Conservation (phyloP, 306 rosid species). For the Casuarina cunninghamiana region DNA sequence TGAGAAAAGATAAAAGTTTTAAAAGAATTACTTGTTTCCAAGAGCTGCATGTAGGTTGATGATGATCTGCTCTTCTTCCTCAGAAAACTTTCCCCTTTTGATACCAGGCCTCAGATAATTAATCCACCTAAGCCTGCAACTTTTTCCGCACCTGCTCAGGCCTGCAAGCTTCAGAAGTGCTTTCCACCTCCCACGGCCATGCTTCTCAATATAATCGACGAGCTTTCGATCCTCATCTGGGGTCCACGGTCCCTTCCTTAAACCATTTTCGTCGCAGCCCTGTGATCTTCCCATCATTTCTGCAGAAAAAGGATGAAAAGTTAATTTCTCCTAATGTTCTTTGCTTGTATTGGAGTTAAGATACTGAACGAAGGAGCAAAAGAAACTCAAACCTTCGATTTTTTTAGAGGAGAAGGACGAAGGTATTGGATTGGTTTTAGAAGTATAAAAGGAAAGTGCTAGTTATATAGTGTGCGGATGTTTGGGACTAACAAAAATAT, state of each 20-base stretch:
- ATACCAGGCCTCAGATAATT: conserved; percentile 78
- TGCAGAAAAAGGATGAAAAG: neutral
- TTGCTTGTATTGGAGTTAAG: neutral
- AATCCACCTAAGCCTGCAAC: conserved; percentile 78
- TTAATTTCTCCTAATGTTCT: neutral
- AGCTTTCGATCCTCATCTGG: conserved; percentile 45
- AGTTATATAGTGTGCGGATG: neutral
- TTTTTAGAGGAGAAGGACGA: too few relatives aligned
- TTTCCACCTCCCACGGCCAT: conserved; percentile 86
- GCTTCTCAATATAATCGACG: conserved; percentile 45
- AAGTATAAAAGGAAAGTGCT: neutral
- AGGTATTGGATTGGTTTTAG: neutral
- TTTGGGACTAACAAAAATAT: neutral
- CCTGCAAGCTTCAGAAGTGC: conserved; percentile 76
- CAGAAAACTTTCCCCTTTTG: conserved; percentile 71
- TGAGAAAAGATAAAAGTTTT: neutral
- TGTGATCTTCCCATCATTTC: conserved; percentile 34
- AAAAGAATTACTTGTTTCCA: conserved; percentile 64
- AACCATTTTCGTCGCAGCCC: conserved; percentile 23
- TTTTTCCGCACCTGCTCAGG: conserved; percentile 78
- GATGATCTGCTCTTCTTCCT: conserved; percentile 60
- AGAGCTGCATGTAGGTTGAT: conserved; percentile 60
- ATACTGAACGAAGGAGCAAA: neutral
- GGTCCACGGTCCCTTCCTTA: conserved; percentile 57
- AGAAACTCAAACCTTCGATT: neutral